phyloP scores from a whole-genome alignment of 1,139 yeast genomes.

The Nakaseomyces sp. region DNA sequence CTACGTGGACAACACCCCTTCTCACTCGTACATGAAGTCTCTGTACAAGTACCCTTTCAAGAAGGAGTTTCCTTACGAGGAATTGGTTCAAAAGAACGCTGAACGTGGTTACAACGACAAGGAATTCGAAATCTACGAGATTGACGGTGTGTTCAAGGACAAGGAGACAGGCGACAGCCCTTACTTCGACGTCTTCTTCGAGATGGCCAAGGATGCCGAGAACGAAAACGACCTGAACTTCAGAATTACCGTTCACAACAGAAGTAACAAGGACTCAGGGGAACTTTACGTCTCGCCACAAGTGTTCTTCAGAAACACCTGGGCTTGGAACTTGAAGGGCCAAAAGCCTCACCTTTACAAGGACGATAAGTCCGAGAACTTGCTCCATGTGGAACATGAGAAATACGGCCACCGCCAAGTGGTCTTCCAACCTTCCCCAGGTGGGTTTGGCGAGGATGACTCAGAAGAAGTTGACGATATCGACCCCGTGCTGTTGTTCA shows the following conservation, averaged over 20 bases:
- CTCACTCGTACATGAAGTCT: constrained; percentile 90
- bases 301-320: constrained; percentile 77
- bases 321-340: constrained; percentile 68
- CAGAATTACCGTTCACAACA: constrained; percentile 82
- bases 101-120: constrained; percentile 39
- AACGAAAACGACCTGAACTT: constrained; percentile 76
- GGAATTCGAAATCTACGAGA: constrained; percentile 41
- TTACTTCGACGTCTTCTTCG: constrained; percentile 85
- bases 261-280: constrained; percentile 66
- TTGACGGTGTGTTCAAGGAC: constrained; percentile 27
- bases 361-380: constrained; percentile 32
- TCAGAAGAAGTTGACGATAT: constrained; percentile 27
- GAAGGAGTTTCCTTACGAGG: constrained; percentile 66
- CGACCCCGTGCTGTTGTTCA: constrained; percentile 68
- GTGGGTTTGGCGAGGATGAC: constrained; percentile 33
- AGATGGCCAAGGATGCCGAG: constrained; percentile 79
- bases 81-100: constrained; percentile 62
- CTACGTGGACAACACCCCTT: constrained; percentile 84
- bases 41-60: constrained; percentile 86
- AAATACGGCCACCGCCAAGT: constrained; percentile 66
- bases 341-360: constrained; percentile 47
- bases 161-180: constrained; percentile 57
- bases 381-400: constrained; percentile 57
- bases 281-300: constrained; percentile 87
- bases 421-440: constrained; percentile 86